phyloP scores from a whole-genome alignment of 345 rosid species.

The Mangifera indica region DNA sequence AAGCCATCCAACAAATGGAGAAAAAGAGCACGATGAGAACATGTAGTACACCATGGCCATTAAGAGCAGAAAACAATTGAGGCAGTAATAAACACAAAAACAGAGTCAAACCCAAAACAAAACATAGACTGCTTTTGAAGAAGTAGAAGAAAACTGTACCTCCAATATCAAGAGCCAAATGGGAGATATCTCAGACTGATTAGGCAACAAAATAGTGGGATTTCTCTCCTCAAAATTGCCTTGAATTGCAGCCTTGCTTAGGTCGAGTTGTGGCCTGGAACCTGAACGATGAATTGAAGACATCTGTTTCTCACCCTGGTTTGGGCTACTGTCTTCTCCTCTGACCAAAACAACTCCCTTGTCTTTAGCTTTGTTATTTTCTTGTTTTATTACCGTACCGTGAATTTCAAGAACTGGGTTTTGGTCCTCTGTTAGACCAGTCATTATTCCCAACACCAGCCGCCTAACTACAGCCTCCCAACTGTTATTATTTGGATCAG shows the following conservation, averaged over 20 bases:
- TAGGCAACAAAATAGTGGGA: slow-evolving; percentile 94
- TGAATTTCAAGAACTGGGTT: slow-evolving; percentile 47
- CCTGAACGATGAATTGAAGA: slow-evolving; percentile 83
- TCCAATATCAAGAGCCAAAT: slow-evolving; percentile 95
- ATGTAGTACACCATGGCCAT: neutral
- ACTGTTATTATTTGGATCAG: slow-evolving; percentile 19
- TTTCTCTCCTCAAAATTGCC: slow-evolving; percentile 89
- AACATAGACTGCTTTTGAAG: neutral
- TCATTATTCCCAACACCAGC: slow-evolving; percentile 35
- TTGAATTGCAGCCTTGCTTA: slow-evolving; percentile 94
- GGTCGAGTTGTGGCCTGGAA: slow-evolving; percentile 94
- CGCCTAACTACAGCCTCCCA: slow-evolving; percentile 29
- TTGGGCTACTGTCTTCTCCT: slow-evolving; percentile 22
- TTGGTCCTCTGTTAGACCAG: slow-evolving; percentile 36
- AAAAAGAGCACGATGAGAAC: neutral
- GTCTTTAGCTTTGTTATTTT: slow-evolving; percentile 17
- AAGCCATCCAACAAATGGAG: too few relatives aligned
- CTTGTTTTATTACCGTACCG: slow-evolving; percentile 20
- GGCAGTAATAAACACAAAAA: neutral
- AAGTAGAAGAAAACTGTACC: slow-evolving; percentile 43
- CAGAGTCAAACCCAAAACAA: neutral
- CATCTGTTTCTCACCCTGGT: slow-evolving; percentile 62
- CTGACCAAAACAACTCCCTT: slow-evolving; percentile 33
- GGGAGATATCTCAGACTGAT: slow-evolving; percentile 98
- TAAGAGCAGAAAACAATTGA: neutral